phyloP scores from a whole-genome alignment of 345 rosid genomes.

The Aquilaria yunnanensis region DNA sequence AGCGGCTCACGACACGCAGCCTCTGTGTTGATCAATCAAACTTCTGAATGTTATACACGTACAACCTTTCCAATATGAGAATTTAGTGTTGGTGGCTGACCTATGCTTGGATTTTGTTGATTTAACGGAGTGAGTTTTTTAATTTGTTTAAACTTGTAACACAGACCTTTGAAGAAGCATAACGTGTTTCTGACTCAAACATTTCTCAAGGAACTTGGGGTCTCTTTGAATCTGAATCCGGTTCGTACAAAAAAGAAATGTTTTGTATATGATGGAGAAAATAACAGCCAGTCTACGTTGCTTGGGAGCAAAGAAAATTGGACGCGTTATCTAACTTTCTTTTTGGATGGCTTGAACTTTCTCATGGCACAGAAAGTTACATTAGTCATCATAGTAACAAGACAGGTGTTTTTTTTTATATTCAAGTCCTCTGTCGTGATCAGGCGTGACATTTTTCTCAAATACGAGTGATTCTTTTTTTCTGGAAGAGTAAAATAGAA shows the following conservation, averaged over 20 bases:
- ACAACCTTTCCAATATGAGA: neutral
- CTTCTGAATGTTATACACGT: neutral
- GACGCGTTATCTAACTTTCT: too few species aligned
- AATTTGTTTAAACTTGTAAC: neutral
- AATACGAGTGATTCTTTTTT: too few species aligned
- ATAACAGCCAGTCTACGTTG: neutral
- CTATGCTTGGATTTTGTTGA: slow-evolving; percentile 1
- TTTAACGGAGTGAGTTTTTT: neutral
- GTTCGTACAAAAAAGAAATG: too few species aligned
- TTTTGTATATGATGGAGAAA: neutral
- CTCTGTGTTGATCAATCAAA: slow-evolving; percentile 2
- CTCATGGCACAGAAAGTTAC: too few species aligned
- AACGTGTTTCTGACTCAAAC: slow-evolving; percentile 21
- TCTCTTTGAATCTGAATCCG: slow-evolving; percentile 9
- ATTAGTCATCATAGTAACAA: too few species aligned
- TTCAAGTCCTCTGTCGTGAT: too few species aligned
- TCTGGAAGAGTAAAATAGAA: too few species aligned
- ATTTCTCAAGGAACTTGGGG: slow-evolving; percentile 7
- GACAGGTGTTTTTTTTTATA: too few species aligned
- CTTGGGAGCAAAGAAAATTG: neutral
- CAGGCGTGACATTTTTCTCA: too few species aligned
- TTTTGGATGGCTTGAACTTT: too few species aligned
- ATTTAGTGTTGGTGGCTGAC: slow-evolving; percentile 26
- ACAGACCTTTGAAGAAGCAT: slow-evolving; percentile 22
- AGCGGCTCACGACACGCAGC: neutral